phyloP scores from a whole-genome alignment of 148 eudicot species.

The Chenopodium album region DNA sequence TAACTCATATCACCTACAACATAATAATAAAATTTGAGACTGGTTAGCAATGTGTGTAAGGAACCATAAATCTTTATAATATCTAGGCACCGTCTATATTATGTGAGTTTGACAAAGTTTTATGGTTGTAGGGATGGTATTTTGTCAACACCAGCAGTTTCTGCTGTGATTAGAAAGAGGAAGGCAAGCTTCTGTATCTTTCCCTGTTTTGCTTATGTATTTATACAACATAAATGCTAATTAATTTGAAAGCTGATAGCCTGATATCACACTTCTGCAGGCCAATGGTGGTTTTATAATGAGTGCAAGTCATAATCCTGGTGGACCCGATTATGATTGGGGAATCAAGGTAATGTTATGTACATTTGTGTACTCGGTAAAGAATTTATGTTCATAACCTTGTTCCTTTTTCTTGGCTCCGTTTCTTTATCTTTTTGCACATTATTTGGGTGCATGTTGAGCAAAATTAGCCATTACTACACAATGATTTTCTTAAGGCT shows the following conservation, averaged over 20 bases:
- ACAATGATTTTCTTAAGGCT: neutral
- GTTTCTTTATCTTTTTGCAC: neutral
- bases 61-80: neutral
- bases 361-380: neutral
- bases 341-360: slow-evolving; percentile 73
- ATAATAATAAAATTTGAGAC: neutral
- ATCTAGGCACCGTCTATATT: neutral
- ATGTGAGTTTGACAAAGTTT: slow-evolving; percentile 3
- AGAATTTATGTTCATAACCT: neutral
- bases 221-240: neutral
- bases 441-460: neutral
- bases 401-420: neutral
- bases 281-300: slow-evolving; percentile 98
- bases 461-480: neutral
- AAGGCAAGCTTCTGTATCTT: slow-evolving; percentile 47
- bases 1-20: neutral
- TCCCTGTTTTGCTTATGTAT: slow-evolving; percentile 1
- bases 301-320: slow-evolving; percentile 99
- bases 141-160: slow-evolving; percentile 96
- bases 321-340: slow-evolving; percentile 98
- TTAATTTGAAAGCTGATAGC: neutral
- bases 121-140: slow-evolving; percentile 77
- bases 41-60: neutral
- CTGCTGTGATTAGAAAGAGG: slow-evolving; percentile 93
- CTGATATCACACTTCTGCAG: slow-evolving; percentile 35